Evolutionary conservation across 495 filamentous ascomycete genomes (phyloP), one percentile per base, ranked within the genome.

Genomic region (Lentithecium fluviatile): DNA sequence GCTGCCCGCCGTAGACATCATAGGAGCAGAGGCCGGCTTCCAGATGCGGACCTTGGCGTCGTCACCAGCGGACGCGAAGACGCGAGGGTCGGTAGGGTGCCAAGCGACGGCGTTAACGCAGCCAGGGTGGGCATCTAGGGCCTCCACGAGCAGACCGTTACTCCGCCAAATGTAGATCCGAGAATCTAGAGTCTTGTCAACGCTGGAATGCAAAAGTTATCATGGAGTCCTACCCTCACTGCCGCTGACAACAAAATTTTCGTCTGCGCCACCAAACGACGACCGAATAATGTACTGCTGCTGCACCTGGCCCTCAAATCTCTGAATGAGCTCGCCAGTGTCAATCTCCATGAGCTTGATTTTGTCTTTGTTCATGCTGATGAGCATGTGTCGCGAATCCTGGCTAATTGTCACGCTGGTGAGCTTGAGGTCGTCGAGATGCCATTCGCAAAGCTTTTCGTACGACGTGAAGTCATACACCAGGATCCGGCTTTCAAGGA

Each of bases 51-150:
- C 86, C 68, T 82, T 84, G 42, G 77, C 75, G 68, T 98, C 94
- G 71, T 98, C 94, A 3, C 94, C 93, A 58, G 89, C 91, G 11
- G 90, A 89, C 7, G 91, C 94, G 73, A 96, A 95, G 80, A 96
- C 86, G 60, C 82, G 81, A 3, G 90, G 85, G 70, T 96, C 80
- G 2, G 75, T 77, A 0, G 92, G 91, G 65, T 92, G 95, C 94
- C 94, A 98, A 6, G 88, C 81, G 34, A 95, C 88, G n/a, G 90
- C 81, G 73, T 96, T 98, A 53, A 95, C 93, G 53, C 83, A 87
- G 11, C 90, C 87, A 0, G 71, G 73, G 64, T 97, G 93, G 0
- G 85, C 92, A 13, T 86, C 82, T 17, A 96, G 76, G 32, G 80
- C 85, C 66, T 90, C 88, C 6, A 98, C 83, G 4, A 88, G 78